Percentiles rank a stretch among this genome's conserved stretches.
Evolutionary conservation across 2,329 filamentous ascomycete genomes (phyloP).

Genomic region (Davidsoniella neocaledoniae): DNA sequence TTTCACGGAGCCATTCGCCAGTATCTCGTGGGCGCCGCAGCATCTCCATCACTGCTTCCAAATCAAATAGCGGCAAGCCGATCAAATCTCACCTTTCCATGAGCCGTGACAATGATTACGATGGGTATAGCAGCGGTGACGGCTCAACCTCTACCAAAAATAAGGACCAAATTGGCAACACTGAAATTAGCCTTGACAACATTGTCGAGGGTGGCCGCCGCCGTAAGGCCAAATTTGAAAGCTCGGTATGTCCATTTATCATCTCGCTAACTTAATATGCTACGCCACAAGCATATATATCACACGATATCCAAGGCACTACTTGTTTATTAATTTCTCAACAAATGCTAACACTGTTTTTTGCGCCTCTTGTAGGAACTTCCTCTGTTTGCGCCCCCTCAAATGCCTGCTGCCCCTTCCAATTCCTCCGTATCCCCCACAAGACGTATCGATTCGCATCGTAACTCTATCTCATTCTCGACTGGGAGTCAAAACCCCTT

Average conservation of each 20-base stretch:
- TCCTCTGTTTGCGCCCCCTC: conserved; percentile 82
- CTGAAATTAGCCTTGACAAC: conserved; percentile 94
- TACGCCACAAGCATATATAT: not conserved
- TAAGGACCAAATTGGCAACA: conserved; percentile 79
- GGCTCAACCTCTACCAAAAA: conserved; percentile 58
- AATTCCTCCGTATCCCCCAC: conserved; percentile 92
- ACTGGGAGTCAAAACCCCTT: conserved; percentile 66
- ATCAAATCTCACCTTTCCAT: conserved; percentile 36
- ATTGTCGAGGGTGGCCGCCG: conserved; percentile 93
- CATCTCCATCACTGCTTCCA: conserved; percentile 45
- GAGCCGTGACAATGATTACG: conserved; percentile 41
- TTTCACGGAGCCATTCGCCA: conserved; percentile 59
- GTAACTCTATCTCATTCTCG: conserved; percentile 59
- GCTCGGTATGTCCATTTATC: conserved; percentile 55
- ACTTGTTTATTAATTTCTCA: not conserved
- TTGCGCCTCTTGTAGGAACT: conserved; percentile 50
- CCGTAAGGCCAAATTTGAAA: conserved; percentile 89
- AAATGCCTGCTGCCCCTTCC: conserved; percentile 88
- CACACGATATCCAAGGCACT: not conserved
- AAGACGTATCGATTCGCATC: conserved; percentile 57
- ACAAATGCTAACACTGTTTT: conserved; percentile 18
- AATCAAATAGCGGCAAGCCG: conserved; percentile 37
- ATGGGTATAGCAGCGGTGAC: conserved; percentile 80
- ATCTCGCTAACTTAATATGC: not conserved
- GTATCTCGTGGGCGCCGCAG: conserved; percentile 53